Conservation (phyloP, 2,329 filamentous ascomycete genomes). For the Fragosphaeria purpurea region DNA sequence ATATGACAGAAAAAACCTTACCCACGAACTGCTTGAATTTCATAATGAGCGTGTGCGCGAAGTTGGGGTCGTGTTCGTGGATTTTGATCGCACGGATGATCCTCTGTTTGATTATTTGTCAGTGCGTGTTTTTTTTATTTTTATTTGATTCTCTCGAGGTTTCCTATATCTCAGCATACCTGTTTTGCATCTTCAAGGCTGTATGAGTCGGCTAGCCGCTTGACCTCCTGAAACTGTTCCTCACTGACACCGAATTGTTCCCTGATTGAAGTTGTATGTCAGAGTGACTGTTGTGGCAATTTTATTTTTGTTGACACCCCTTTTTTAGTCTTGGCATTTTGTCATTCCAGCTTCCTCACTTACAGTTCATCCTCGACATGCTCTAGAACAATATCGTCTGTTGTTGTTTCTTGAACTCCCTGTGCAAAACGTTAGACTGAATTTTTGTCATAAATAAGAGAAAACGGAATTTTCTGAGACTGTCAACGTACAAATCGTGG, state of each 20-base stretch:
- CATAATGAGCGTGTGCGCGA: conserved; percentile 29
- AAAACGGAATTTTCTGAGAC: neutral
- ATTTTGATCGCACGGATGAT: conserved; percentile 15
- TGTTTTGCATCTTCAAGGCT: conserved; percentile 1
- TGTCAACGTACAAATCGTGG: neutral
- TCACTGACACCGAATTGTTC: conserved; percentile 3
- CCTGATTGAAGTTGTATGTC: neutral
- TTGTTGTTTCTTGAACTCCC: neutral
- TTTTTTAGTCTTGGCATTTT: neutral
- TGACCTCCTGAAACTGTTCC: conserved; percentile 7
- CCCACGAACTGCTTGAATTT: conserved; percentile 31
- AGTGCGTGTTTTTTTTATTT: neutral
- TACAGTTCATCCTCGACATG: conserved; percentile 6
- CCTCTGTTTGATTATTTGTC: neutral
- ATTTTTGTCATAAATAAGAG: no score
- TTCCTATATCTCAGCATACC: neutral
- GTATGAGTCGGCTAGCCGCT: conserved; percentile 6
- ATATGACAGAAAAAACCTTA: conserved; percentile 2
- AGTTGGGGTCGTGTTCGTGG: conserved; percentile 37
- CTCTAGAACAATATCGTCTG: conserved; percentile 1
- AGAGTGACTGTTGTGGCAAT: neutral
- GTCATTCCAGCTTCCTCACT: neutral
- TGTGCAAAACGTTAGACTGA: neutral
- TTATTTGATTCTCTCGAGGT: no score
- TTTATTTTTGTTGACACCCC: no score